Evolutionary conservation across 2,329 filamentous ascomycete genomes (phyloP).

Genomic region (Pyrenochaeta sp.): DNA sequence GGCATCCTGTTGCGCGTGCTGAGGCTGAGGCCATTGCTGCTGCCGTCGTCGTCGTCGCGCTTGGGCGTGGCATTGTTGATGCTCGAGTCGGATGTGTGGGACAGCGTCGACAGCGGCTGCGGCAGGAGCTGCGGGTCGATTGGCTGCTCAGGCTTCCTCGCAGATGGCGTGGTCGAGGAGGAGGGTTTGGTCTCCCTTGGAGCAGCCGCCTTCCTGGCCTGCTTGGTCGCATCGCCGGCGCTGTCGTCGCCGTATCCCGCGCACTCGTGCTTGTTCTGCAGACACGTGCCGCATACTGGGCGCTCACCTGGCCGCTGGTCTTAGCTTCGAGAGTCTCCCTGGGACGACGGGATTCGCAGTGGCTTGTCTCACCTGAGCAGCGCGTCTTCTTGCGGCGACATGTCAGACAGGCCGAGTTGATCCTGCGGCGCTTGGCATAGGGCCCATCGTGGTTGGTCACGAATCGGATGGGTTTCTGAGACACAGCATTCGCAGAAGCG

Average conservation of each 20-base stretch:
- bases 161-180: constrained; percentile 14
- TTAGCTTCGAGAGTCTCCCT: too few relatives aligned
- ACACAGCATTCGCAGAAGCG: too few relatives aligned
- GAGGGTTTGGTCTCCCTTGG: constrained; percentile 27
- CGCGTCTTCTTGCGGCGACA: constrained; percentile 61
- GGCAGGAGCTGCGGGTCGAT: constrained; percentile 33
- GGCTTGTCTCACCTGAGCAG: constrained; percentile 51
- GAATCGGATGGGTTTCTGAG: constrained; percentile 51
- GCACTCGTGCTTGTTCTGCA: constrained; percentile 58
- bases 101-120: constrained; percentile 27
- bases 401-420: constrained; percentile 56
- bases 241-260: constrained; percentile 56
- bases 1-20: constrained; percentile 74
- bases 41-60: constrained; percentile 23
- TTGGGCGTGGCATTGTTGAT: constrained; percentile 23
- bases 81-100: constrained; percentile 34
- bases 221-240: constrained; percentile 22
- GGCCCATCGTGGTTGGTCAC: constrained; percentile 53
- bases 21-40: constrained; percentile 44
- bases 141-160: constrained; percentile 30
- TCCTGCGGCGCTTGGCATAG: constrained; percentile 52
- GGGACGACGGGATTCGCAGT: too few relatives aligned
- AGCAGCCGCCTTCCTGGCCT: constrained; percentile 26
- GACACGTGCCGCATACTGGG: constrained; percentile 56
- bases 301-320: constrained; percentile 39